phyloP scores from a whole-genome alignment of 2,329 filamentous ascomycete species.

The Fusarium solani-melongenae region DNA sequence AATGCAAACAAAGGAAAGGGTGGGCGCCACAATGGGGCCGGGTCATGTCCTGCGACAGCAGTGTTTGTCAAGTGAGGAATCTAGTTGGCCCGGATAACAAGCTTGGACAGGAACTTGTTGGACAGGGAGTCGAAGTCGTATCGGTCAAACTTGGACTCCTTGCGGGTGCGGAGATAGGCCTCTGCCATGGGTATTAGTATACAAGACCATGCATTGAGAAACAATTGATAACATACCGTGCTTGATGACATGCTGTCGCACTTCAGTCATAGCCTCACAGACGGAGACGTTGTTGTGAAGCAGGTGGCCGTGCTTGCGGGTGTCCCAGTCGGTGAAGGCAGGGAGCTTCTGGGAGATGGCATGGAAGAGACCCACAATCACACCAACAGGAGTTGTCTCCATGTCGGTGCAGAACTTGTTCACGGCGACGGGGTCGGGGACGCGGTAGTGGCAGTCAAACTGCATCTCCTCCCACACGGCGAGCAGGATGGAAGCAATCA shows the following conservation, averaged over 20 bases:
- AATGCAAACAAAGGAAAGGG: conserved; percentile 46
- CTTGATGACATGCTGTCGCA: conserved; percentile 90
- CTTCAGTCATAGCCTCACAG: conserved; percentile 96
- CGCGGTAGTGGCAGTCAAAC: conserved; percentile 96
- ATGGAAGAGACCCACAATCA: conserved; percentile 96
- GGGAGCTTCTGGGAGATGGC: conserved; percentile 98
- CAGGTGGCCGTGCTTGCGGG: conserved; percentile 87
- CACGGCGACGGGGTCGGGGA: conserved; percentile 84
- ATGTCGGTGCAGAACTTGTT: conserved; percentile 97
- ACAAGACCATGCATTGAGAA: neutral
- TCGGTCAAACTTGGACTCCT: conserved; percentile 85
- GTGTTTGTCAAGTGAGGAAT: conserved; percentile 10
- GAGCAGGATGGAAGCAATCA: conserved; percentile 91
- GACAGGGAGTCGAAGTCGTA: conserved; percentile 94
- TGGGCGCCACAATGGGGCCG: conserved; percentile 12
- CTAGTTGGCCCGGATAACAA: conserved; percentile 94
- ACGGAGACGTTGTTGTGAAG: conserved; percentile 92
- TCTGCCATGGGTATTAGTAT: conserved; percentile 65
- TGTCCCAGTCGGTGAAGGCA: conserved; percentile 93
- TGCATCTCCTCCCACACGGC: conserved; percentile 99
- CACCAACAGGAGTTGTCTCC: conserved; percentile 94
- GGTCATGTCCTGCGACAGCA: conserved; percentile 30
- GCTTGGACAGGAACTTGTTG: conserved; percentile 96
- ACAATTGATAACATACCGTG: conserved; percentile 76
- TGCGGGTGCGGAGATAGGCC: conserved; percentile 83